phyloP scores from a whole-genome alignment of 768 basidiomycete genomes.

The Boletus reticuloceps region DNA sequence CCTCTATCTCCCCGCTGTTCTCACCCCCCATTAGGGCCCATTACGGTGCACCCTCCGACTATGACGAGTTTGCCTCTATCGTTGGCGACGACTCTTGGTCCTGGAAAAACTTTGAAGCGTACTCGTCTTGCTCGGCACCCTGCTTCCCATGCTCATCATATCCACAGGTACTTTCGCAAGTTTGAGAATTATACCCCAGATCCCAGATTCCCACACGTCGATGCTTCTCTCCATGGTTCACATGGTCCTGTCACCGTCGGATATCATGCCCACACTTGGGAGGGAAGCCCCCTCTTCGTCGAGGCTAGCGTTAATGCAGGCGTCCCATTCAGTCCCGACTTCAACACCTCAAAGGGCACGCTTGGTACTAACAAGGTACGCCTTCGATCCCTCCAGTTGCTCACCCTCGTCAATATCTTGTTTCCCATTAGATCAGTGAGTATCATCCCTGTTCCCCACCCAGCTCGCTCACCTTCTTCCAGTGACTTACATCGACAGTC shows the following conservation, averaged over 20 bases:
- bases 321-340: constrained; percentile 52
- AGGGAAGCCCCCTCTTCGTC: constrained; percentile 50
- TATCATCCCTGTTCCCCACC: not conserved
- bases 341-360: constrained; percentile 55
- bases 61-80: constrained; percentile 60
- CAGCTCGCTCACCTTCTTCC: constrained; percentile 3
- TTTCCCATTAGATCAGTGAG: constrained; percentile 42
- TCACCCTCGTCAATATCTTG: not conserved
- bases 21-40: constrained; percentile 40
- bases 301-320: constrained; percentile 49
- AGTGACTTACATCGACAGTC: constrained; percentile 68
- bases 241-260: constrained; percentile 60
- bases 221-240: constrained; percentile 43
- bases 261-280: constrained; percentile 48
- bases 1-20: not conserved
- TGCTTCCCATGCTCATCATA: not conserved
- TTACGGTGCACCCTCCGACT: constrained; percentile 65
- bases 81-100: constrained; percentile 56
- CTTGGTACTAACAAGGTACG: constrained; percentile 61
- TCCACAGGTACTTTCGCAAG: constrained; percentile 61
- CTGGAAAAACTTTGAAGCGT: constrained; percentile 53
- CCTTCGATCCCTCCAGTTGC: not conserved
- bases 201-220: constrained; percentile 48
- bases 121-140: not conserved
- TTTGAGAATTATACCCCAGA: constrained; percentile 61